Percentiles rank a stretch among this genome's conserved stretches.
These are phyloP conservation scores for Suhomyces maxii DNA, from an alignment of 1,139 yeast species.

Conservation along the genomic window DNA sequence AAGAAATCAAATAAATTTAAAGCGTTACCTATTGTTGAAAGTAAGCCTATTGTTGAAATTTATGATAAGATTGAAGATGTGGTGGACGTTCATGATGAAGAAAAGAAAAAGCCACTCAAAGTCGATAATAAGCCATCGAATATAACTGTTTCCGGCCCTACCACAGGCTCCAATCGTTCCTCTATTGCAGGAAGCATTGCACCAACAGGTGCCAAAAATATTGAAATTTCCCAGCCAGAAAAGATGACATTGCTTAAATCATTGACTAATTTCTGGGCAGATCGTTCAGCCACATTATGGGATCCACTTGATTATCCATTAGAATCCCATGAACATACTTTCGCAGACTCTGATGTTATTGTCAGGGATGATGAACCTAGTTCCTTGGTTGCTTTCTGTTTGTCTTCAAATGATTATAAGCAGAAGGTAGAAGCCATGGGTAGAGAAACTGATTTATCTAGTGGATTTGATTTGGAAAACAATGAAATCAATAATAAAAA, in stretches of 20 bases:
- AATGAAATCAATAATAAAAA: slow-evolving; percentile 36
- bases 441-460: slow-evolving; percentile 19
- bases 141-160: neutral
- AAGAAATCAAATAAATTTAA: slow-evolving; percentile 64
- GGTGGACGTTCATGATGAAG: slow-evolving; percentile 47
- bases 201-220: slow-evolving; percentile 9
- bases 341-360: slow-evolving; percentile 90
- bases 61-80: slow-evolving; percentile 90
- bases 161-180: neutral
- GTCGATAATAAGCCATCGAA: neutral
- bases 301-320: slow-evolving; percentile 87
- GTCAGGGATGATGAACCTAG: slow-evolving; percentile 97
- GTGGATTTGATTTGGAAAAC: slow-evolving; percentile 19
- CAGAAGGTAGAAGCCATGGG: slow-evolving; percentile 56
- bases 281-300: slow-evolving; percentile 94
- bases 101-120: slow-evolving; percentile 9
- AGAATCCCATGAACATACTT: slow-evolving; percentile 79
- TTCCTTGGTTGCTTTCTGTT: slow-evolving; percentile 88
- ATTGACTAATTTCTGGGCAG: slow-evolving; percentile 94
- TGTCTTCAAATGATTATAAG: slow-evolving; percentile 79
- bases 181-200: slow-evolving; percentile 2
- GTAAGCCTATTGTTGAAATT: slow-evolving; percentile 88
- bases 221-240: slow-evolving; percentile 54
- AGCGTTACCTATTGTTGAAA: slow-evolving; percentile 73
- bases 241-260: slow-evolving; percentile 78